Evolutionary conservation across 2,329 filamentous ascomycete species (phyloP).

Genomic region (Penicillium verrucosum): DNA sequence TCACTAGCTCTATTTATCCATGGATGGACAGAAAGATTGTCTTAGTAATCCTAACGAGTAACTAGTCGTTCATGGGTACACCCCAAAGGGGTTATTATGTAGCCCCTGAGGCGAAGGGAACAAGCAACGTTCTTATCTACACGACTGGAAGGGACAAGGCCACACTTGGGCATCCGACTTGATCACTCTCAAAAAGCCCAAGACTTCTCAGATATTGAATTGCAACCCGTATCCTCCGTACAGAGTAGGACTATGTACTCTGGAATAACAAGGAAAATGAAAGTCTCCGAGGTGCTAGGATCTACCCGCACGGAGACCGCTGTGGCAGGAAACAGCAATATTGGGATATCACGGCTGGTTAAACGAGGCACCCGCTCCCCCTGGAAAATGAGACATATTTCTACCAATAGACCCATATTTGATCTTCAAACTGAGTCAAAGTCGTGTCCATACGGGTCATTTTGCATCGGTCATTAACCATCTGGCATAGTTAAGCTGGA

Average conservation of each 20-base stretch:
- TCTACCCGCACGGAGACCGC: background rate
- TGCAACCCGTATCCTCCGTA: too few species aligned
- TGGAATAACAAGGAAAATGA: too few species aligned
- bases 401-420: background rate
- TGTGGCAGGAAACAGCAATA: background rate
- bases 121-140: background rate
- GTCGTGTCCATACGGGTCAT: background rate
- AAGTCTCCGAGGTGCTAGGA: background rate
- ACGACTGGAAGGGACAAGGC: background rate
- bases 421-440: background rate
- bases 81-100: background rate
- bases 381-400: background rate
- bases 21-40: background rate
- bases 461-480: background rate
- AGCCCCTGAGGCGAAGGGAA: background rate
- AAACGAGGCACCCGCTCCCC: too few species aligned
- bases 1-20: background rate
- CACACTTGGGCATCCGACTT: background rate
- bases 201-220: too few species aligned
- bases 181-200: background rate
- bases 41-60: background rate
- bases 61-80: background rate
- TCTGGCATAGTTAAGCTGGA: background rate
- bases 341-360: background rate
- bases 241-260: too few species aligned